These are phyloP conservation scores for Podospora anserina DNA, from an alignment of 495 filamentous ascomycete genomes.

Conservation along the genomic window DNA sequence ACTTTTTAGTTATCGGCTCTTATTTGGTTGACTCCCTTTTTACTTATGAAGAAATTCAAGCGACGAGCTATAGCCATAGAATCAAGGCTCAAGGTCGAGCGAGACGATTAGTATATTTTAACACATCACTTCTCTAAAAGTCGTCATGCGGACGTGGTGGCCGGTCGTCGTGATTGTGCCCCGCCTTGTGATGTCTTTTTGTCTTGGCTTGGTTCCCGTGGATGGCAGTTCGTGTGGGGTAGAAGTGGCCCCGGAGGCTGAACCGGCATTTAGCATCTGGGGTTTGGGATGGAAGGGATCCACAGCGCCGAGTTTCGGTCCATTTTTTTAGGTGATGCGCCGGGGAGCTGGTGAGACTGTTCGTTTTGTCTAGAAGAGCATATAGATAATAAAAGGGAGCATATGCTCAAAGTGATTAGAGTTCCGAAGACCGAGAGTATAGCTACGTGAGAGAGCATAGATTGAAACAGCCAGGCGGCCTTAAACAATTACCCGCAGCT, in stretches of 20 bases:
- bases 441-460: no score
- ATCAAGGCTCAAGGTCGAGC: neutral
- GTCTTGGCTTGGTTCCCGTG: neutral
- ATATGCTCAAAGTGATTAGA: neutral
- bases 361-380: neutral
- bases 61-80: neutral
- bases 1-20: neutral
- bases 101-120: neutral
- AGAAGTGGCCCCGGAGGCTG: neutral
- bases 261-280: slow-evolving; percentile 1
- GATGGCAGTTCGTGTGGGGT: slow-evolving; percentile 1
- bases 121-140: neutral
- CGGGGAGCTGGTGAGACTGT: neutral
- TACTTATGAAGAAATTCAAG: neutral
- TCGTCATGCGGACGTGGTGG: neutral
- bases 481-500: slow-evolving; percentile 12
- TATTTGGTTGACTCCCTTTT: neutral
- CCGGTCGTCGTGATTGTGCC: no score
- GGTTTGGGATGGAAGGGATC: slow-evolving; percentile 7
- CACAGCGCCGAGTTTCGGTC: neutral
- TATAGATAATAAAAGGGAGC: neutral
- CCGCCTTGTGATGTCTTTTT: neutral
- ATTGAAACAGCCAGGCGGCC: neutral
- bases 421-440: neutral
- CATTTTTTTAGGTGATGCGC: neutral